A percentile compares a stretch with the other conserved stretches of the same genome.
Evolutionary conservation across 768 basidiomycete genomes (phyloP).

Genomic region (Tubosaeta sp.): DNA sequence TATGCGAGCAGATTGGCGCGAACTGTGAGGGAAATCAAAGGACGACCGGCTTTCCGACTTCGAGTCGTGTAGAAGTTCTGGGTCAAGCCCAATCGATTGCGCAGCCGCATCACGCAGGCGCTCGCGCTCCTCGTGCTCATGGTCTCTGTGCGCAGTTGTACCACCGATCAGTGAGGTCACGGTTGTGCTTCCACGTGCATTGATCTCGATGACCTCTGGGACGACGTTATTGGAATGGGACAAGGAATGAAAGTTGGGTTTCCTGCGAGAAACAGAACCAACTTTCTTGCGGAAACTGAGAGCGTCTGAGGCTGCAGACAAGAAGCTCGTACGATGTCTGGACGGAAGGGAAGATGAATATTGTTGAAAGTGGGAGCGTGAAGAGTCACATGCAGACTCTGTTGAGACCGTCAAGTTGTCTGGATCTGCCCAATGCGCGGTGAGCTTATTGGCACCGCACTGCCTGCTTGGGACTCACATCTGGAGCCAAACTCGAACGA

Average conservation of each 20-base stretch:
- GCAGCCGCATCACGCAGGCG: conserved; percentile 74
- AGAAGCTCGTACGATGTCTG: conserved; percentile 40
- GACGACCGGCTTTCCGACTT: conserved; percentile 14
- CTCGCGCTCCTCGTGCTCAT: conserved; percentile 69
- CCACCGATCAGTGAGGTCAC: conserved; percentile 23
- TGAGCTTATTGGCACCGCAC: background rate
- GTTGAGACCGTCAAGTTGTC: conserved; percentile 12
- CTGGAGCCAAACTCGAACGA: conserved; percentile 3
- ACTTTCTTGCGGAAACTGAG: conserved; percentile 43
- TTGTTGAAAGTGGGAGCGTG: conserved; percentile 6
- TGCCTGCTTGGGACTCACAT: conserved; percentile 8
- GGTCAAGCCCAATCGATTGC: conserved; percentile 66
- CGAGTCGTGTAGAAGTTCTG: conserved; percentile 43
- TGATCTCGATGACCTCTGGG: conserved; percentile 73
- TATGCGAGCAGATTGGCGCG: conserved; percentile 5
- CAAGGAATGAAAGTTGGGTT: conserved; percentile 25
- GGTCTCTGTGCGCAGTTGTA: conserved; percentile 33
- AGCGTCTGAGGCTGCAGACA: conserved; percentile 53
- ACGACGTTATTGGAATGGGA: conserved; percentile 40
- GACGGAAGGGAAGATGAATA: conserved; percentile 18
- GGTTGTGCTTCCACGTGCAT: conserved; percentile 33
- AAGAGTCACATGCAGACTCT: conserved; percentile 13
- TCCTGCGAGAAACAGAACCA: conserved; percentile 38
- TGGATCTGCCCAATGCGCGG: conserved; percentile 10
- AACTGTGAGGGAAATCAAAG: conserved; percentile 16